Evolutionary conservation across 1,284 basidiomycete genomes (phyloP), one percentile per base, ranked within the genome.

Genomic region (Cerioporus squamosus): DNA sequence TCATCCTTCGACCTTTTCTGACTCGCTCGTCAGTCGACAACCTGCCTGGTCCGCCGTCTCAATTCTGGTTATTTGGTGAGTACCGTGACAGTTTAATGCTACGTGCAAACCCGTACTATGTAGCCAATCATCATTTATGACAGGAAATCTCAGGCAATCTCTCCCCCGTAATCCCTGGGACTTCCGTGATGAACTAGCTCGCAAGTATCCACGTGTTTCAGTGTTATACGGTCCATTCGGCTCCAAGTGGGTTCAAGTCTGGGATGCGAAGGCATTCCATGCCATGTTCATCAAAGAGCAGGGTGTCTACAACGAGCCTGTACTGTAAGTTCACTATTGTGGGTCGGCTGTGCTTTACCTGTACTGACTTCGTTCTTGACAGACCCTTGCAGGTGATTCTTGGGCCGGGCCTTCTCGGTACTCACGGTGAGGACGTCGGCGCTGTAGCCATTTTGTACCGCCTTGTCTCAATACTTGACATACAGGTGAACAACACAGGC

Each of bases 211-310:
- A 3, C 61, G 54, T 5, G 57, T 60, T 10, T 14, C 31, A 0
- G 7, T 44, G 15, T 22, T 65, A 5, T 43, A 49, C 20, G 61
- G 33, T 2, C 45, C 33, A 9, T 14, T 17, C 5, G 33, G 33
- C 18, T 10, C 2, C 9, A 43, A 43, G 17, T 54, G 54, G 55
- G 55, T 72, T 12, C 55, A 59, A 20, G 60, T 70, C n/a, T 59
- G 56, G 24, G 71, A 74, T 31, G 63, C 70, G 1, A 59, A 56
- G 24, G 72, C 72, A 0, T 53, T 74, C 49, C 66, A 72, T 38
- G 60, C 61, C 29, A 66, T 76, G 9, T 44, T 75, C 29, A 60
- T 73, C 24, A 75, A 73, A 53, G 74, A 75, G 12, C 68, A 70
- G 46, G 60, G 70, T 20, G 53, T 66, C 31, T 75, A 70, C 53